Conservation (phyloP, 192 early-diverging fungal genomes). For the Neocallimastix lanati region DNA sequence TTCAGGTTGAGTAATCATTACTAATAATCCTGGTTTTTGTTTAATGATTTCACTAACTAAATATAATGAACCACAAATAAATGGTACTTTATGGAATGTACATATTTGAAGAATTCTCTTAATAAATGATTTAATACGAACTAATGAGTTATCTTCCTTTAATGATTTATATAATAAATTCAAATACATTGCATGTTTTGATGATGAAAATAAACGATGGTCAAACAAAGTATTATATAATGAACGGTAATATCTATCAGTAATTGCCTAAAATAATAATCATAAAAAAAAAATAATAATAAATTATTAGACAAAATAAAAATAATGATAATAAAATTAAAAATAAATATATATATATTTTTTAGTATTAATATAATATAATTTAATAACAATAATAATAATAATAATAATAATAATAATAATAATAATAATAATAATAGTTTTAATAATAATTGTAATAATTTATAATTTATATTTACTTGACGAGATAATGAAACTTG, state of each 20-base stretch:
- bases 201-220: slow-evolving; percentile 47
- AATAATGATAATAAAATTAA: too few species aligned
- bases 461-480: slow-evolving; percentile 7
- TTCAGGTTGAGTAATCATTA: slow-evolving; percentile 47
- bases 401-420: too few species aligned
- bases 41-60: slow-evolving; percentile 52
- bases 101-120: slow-evolving; percentile 71
- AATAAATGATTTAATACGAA: slow-evolving; percentile 64
- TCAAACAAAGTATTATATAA: slow-evolving; percentile 80
- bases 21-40: slow-evolving; percentile 32
- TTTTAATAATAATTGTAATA: too few species aligned
- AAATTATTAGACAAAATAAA: too few species aligned
- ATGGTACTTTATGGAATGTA: slow-evolving; percentile 50
- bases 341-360: slow-evolving; percentile 2
- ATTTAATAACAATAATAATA: too few species aligned
- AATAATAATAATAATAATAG: too few species aligned
- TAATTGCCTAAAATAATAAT: slow-evolving; percentile 25
- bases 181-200: slow-evolving; percentile 83
- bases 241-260: slow-evolving; percentile 79
- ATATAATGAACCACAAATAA: slow-evolving; percentile 72
- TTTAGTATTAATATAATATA: too few species aligned
- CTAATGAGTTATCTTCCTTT: slow-evolving; percentile 44
- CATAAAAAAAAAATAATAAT: too few species aligned
- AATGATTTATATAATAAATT: slow-evolving; percentile 79
- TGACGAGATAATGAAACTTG: slow-evolving; percentile 34